Base-by-base conservation (phyloP, 345 rosid genomes). In the Aegle marmelos region DNA sequence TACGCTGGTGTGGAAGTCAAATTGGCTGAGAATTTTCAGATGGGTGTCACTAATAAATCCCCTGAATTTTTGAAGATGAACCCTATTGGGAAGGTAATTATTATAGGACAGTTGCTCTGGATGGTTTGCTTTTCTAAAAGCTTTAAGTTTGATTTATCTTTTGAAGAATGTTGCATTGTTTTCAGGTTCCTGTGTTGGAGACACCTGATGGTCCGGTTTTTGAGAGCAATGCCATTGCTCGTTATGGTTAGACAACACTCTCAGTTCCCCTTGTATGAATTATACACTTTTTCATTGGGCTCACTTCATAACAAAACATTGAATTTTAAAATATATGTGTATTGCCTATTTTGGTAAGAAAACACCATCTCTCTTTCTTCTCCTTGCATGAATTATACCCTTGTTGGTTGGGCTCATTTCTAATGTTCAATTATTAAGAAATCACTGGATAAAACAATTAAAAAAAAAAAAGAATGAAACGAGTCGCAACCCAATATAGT, bases 201-300 rank as follows among this genome's bases (percentile, higher is more conserved):
- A 97, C 99, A 36, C 96, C 98, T 0, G 96, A 97, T 27, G 98
- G 98, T 71, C 81, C 94, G 16, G 48, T 97, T 5, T 94, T 91
- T 60, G 98, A 97, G 91, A 97, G 99, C 93, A 97, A 97, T 88
- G 95, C 99, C 27, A 94, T 97, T 68, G 91, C 98, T 17, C 91
- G 97, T 5, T 94, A 91, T 67, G 98, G 99, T 97, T 74, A 84
- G 82, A 64, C 28, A 31, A 39, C n/a, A 24, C 58, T 58, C 56
- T 28, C 13, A 33, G n/a, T 1, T 5, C 33, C 14, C 2, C 30
- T 0, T 1, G 57, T 7, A 53, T 53, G 22, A 53, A 17, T 17
- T 53, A 53, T 53, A 2, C 8, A 6, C 57, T 53, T 53, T 19
- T 53, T 5, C 4, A 22, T 53, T 53, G 57, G 57, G 57, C 50